These are phyloP conservation scores for Myotisia sp. DNA, from an alignment of 2,329 filamentous ascomycete genomes.

Conservation along the genomic window DNA sequence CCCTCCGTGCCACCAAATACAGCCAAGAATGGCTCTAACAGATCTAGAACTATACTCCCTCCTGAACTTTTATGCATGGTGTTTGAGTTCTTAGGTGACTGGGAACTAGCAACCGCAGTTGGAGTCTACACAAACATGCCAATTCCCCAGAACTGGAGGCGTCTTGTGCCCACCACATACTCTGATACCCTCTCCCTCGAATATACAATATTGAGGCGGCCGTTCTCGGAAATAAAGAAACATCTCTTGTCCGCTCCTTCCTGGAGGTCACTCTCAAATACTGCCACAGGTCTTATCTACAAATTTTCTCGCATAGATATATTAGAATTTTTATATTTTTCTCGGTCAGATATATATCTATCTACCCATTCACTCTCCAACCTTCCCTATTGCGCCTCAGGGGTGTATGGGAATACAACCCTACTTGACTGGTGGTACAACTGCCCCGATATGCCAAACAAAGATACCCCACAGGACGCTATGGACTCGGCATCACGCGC, in stretches of 20 bases:
- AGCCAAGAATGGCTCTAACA: background rate
- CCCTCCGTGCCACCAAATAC: background rate
- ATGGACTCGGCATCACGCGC: constrained; percentile 76
- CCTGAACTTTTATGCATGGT: constrained; percentile 84
- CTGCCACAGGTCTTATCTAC: constrained; percentile 79
- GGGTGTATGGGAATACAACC: constrained; percentile 68
- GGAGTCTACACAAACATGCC: constrained; percentile 66
- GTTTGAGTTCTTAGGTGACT: constrained; percentile 65
- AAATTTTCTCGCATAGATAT: constrained; percentile 75
- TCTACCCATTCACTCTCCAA: constrained; percentile 69
- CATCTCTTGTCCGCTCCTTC: constrained; percentile 56
- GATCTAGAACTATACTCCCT: constrained; percentile 39
- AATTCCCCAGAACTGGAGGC: constrained; percentile 58
- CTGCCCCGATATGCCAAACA: constrained; percentile 66
- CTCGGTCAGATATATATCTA: constrained; percentile 64
- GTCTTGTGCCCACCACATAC: constrained; percentile 48
- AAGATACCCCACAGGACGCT: constrained; percentile 73
- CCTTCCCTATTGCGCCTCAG: constrained; percentile 74
- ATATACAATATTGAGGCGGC: constrained; percentile 65
- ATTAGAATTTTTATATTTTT: constrained; percentile 55
- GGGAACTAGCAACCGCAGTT: constrained; percentile 74
- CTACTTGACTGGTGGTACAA: constrained; percentile 87
- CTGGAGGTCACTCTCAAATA: constrained; percentile 58
- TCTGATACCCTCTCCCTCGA: constrained; percentile 63
- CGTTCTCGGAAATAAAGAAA: constrained; percentile 55